Conservation (phyloP, 176 grass and related monocot species). For the Bothriochloa decipiens region DNA sequence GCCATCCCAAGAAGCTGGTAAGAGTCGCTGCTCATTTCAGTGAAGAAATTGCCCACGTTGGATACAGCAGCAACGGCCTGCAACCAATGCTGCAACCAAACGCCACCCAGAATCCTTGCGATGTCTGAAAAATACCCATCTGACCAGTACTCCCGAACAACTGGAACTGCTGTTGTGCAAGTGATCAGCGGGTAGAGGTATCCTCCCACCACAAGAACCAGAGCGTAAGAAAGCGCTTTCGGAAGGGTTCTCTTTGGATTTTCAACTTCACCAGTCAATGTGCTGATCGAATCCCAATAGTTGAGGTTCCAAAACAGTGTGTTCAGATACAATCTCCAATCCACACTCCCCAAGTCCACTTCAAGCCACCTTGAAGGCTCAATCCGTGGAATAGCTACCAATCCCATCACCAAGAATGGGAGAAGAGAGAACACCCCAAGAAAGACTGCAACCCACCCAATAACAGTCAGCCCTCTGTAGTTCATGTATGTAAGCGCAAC, state of each 20-base stretch:
- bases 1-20: constrained; percentile 90
- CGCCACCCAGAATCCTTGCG: constrained; percentile 63
- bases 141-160: constrained; percentile 70
- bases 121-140: constrained; percentile 83
- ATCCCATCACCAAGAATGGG: constrained; percentile 82
- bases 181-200: constrained; percentile 83
- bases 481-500: constrained; percentile 87
- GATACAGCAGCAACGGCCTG: constrained; percentile 69
- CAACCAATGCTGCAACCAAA: constrained; percentile 73
- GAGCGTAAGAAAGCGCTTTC: constrained; percentile 73
- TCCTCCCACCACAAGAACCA: constrained; percentile 67
- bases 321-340: constrained; percentile 86
- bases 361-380: constrained; percentile 63
- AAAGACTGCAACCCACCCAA: constrained; percentile 78
- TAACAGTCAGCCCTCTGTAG: constrained; percentile 73
- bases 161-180: constrained; percentile 67
- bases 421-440: constrained; percentile 78
- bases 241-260: constrained; percentile 76
- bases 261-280: constrained; percentile 83
- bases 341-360: constrained; percentile 59
- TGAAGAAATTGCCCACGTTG: constrained; percentile 89
- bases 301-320: constrained; percentile 96
- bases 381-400: constrained; percentile 66
- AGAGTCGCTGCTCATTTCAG: constrained; percentile 94
- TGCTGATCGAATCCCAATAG: constrained; percentile 98